phyloP scores from a whole-genome alignment of 2,329 filamentous ascomycete genomes.

The Massarina eburnea region DNA sequence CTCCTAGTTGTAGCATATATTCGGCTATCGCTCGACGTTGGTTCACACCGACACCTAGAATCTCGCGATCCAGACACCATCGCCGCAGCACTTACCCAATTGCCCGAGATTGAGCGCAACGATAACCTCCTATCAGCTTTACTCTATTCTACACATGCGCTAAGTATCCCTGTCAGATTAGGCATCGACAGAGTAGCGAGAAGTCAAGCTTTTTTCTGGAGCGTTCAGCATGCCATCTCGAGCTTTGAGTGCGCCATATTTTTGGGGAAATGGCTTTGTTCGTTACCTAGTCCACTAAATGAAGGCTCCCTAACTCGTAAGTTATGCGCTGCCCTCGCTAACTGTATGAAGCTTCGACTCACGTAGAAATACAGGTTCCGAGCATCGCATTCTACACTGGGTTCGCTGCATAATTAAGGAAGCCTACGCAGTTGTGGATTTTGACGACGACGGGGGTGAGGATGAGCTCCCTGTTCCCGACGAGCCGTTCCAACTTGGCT shows the following conservation, averaged over 20 bases:
- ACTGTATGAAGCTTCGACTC: not conserved
- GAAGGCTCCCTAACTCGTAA: constrained; percentile 19
- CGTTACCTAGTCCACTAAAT: constrained; percentile 21
- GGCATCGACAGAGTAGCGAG: constrained; percentile 58
- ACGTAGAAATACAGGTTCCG: constrained; percentile 23
- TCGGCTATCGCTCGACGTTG: constrained; percentile 50
- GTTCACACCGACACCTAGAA: constrained; percentile 48
- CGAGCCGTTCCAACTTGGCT: constrained; percentile 37
- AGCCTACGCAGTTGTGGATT: constrained; percentile 43
- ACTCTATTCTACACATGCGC: constrained; percentile 56
- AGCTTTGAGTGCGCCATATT: constrained; percentile 59
- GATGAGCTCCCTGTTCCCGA: constrained; percentile 13
- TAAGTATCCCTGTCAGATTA: constrained; percentile 58
- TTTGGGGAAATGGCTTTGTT: constrained; percentile 54
- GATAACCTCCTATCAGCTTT: constrained; percentile 54
- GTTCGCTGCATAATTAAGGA: constrained; percentile 51
- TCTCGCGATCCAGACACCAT: constrained; percentile 48
- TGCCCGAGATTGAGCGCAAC: constrained; percentile 50
- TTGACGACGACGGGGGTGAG: constrained; percentile 21
- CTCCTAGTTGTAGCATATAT: constrained; percentile 52
- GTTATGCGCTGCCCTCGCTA: not conserved
- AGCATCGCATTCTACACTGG: constrained; percentile 52
- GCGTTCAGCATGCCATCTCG: constrained; percentile 58
- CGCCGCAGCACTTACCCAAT: constrained; percentile 41
- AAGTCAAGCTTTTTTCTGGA: constrained; percentile 61